Evolutionary conservation across 2,329 filamentous ascomycete genomes (phyloP).

Genomic region (Chaetomium olivaceum): DNA sequence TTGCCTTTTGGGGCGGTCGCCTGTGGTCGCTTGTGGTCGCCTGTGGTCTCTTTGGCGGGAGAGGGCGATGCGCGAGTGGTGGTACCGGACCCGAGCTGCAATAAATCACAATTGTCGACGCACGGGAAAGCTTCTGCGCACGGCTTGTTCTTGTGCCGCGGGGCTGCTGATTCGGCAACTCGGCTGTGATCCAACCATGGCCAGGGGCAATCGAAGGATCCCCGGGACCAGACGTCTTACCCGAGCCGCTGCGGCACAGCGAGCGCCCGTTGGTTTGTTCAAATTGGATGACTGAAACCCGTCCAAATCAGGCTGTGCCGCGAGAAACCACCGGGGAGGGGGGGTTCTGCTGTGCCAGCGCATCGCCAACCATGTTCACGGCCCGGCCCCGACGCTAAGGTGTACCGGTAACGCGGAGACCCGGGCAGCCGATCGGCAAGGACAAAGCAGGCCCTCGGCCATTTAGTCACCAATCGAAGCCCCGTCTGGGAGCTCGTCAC

Average conservation of each 20-base stretch:
- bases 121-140: not conserved
- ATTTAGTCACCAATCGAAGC: not conserved
- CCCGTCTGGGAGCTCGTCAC: not conserved
- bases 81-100: constrained; percentile 13
- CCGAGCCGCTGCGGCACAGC: constrained; percentile 17
- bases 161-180: constrained; percentile 8
- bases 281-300: constrained; percentile 19
- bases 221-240: constrained; percentile 9
- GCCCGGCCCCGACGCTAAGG: not conserved
- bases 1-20: constrained; percentile 1
- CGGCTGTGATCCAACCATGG: constrained; percentile 8
- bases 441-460: not conserved
- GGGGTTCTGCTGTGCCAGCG: constrained; percentile 5
- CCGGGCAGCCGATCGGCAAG: constrained; percentile 8
- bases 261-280: constrained; percentile 7
- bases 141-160: constrained; percentile 9
- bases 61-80: constrained; percentile 2
- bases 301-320: constrained; percentile 20
- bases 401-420: constrained; percentile 1
- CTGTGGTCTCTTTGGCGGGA: not conserved
- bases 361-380: constrained; percentile 7
- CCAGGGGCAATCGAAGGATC: constrained; percentile 12
- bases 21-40: not conserved
- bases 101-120: not conserved
- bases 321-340: not conserved